Base-by-base conservation (phyloP, 345 rosid genomes). In the Turnera subulata region DNA sequence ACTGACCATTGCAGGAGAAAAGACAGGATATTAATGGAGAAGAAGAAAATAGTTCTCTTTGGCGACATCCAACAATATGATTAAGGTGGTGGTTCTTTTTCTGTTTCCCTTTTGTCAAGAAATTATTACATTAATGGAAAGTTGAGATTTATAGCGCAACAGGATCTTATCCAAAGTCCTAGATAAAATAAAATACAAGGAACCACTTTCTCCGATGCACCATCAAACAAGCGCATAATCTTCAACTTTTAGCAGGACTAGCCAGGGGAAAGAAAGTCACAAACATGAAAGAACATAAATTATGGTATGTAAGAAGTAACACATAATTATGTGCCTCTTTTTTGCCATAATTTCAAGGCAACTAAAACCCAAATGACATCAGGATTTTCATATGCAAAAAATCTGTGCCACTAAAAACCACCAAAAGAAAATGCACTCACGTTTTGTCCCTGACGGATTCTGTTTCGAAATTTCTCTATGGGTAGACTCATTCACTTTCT, bases 331-430 rank as follows among this genome's bases (percentile, higher is more conserved):
- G n/a, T n/a, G n/a, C n/a, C 83, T 83, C 59, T 85, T 68, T 71
- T 86, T 86, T 53, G 79, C 74, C 26, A 86, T 55, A 64, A 81
- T 83, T 75, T 81, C 89, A 33, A 86, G 76, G 65, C 5, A 53
- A 53, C 17, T 19, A 6, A 6, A 20, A 18, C 17, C 5, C 23
- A 37, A 6, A 21, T 37, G 42, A 12, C n/a, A 22, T 45, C 60
- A 56, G 22, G 20, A n/a, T 42, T 6, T 32, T 12, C 42, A 26
- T 13, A 45, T 19, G 13, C 0, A 11, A 39, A 35, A 39, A 16
- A 25, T n/a, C 5, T 13, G 49, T 60, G 19, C 26, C 42, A 17
- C 50, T 25, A 22, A 14, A 40, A n/a, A n/a, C n/a, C n/a, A n/a
- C n/a, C n/a, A n/a, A 39, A 17, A 24, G 45, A 48, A 48, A 39